A percentile compares a stretch with the other conserved stretches of the same genome.
Conservation (phyloP, 2,329 filamentous ascomycete species). For the Botrytis fabae region DNA sequence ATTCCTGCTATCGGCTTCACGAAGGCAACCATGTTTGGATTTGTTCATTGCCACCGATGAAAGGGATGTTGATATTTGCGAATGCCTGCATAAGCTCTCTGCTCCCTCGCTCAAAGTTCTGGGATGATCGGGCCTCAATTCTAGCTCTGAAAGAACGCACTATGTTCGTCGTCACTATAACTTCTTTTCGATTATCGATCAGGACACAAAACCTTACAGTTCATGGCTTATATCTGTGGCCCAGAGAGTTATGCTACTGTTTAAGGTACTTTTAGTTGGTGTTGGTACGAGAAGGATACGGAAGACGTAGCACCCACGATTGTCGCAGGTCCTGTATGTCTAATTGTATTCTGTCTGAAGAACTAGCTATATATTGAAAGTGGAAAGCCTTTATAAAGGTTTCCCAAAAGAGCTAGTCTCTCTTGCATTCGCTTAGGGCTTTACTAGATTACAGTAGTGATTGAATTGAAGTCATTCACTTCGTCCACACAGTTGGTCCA, state of each 20-base stretch:
- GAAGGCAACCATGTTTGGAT: neutral
- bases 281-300: no score
- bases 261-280: neutral
- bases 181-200: neutral
- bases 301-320: no score
- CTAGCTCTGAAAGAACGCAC: neutral
- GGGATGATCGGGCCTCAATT: neutral
- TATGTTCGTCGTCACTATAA: neutral
- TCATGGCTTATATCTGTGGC: neutral
- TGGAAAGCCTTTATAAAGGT: no score
- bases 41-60: neutral
- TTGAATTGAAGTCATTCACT: no score
- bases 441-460: no score
- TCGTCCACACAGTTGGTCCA: no score
- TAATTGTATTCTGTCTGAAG: no score
- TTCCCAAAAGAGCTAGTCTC: no score
- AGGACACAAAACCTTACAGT: fast-evolving
- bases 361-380: no score
- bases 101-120: neutral
- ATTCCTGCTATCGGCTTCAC: neutral
- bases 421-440: no score
- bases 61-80: neutral
- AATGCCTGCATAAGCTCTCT: neutral
- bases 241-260: neutral
- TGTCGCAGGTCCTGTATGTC: no score